Conservation (phyloP, 2,329 filamentous ascomycete species). For the Moelleriella libera region DNA sequence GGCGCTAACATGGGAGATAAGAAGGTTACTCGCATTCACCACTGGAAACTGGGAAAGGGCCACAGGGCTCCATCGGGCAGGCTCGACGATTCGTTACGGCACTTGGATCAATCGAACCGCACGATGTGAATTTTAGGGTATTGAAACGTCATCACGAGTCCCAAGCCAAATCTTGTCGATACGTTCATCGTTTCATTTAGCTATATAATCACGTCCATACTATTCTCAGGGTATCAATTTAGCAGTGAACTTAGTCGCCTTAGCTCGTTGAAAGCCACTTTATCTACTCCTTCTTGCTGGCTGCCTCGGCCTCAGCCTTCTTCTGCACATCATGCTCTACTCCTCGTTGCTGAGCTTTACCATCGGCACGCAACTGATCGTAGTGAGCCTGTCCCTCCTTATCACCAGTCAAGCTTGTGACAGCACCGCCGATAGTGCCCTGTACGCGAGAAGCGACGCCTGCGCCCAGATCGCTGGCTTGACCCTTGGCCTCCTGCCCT, state of each 20-base stretch:
- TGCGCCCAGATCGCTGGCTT: conserved; percentile 55
- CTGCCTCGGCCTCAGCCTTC: conserved; percentile 37
- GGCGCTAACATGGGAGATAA: no score
- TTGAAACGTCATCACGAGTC: no score
- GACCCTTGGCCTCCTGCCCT: conserved; percentile 68
- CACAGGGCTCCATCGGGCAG: no score
- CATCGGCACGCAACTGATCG: conserved; percentile 58
- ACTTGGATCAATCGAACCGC: no score
- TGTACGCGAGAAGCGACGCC: conserved; percentile 54
- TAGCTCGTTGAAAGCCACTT: neutral
- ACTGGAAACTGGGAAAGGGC: no score
- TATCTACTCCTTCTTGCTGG: conserved; percentile 3
- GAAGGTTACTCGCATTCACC: no score
- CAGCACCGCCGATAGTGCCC: conserved; percentile 56
- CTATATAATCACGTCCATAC: neutral
- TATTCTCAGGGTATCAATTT: conserved; percentile 5
- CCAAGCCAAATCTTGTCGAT: no score
- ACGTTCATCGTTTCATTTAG: no score
- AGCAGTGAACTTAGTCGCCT: neutral
- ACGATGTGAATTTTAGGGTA: no score
- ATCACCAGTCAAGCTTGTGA: conserved; percentile 63
- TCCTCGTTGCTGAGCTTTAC: conserved; percentile 73
- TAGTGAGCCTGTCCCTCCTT: conserved; percentile 48
- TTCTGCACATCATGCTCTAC: conserved; percentile 72
- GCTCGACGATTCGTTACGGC: no score